A percentile compares a stretch with the other conserved stretches of the same genome.
Conservation (phyloP, 164 flowering plant species). For the Vitis amurensis region DNA sequence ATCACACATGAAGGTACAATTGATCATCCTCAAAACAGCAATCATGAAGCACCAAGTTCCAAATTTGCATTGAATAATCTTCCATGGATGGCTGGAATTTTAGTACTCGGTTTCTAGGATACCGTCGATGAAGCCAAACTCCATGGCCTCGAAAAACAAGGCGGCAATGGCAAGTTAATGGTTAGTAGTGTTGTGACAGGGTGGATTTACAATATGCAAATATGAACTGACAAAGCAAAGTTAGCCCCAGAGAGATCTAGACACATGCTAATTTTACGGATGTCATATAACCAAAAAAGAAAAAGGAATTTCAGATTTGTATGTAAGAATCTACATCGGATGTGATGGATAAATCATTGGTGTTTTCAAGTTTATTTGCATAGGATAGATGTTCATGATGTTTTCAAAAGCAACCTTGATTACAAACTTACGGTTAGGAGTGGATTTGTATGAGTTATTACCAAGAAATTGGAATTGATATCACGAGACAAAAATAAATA, state of each 20-base stretch:
- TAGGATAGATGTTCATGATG: no score
- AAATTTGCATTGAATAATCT: neutral
- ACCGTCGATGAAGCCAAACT: slow-evolving; percentile 91
- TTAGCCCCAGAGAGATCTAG: no score
- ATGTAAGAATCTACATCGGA: no score
- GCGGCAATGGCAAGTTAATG: neutral
- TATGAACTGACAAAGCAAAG: no score
- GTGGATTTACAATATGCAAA: no score
- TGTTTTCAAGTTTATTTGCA: no score
- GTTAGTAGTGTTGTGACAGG: neutral
- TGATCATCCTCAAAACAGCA: neutral
- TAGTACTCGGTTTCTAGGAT: slow-evolving; percentile 73
- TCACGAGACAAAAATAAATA: neutral
- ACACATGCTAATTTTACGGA: no score
- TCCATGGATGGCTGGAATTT: slow-evolving; percentile 3
- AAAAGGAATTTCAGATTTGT: no score
- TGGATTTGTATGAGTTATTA: neutral
- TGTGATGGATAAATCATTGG: no score
- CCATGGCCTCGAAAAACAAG: slow-evolving; percentile 72
- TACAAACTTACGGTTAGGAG: no score
- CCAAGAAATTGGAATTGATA: neutral
- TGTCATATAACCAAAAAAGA: no score
- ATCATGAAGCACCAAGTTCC: neutral
- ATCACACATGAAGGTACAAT: neutral
- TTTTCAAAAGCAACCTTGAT: no score